Base-by-base conservation (phyloP, 2,329 filamentous ascomycete species). In the Aspergillus pseudoviridinutans region DNA sequence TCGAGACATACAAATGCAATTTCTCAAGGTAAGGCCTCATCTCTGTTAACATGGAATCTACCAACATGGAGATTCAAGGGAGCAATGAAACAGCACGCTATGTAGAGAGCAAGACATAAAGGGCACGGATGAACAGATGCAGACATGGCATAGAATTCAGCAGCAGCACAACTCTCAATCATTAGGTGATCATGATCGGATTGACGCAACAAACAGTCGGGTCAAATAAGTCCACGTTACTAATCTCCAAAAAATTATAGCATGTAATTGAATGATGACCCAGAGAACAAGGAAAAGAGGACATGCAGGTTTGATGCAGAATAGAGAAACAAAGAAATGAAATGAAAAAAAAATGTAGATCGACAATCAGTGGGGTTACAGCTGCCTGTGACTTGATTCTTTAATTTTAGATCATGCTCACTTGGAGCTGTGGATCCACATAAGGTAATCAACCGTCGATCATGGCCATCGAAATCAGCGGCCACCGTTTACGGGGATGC, bases 401-500 rank as follows among this genome's bases (percentile, higher is more conserved):
- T 35, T 6, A 6, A 5, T 14, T 35, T 14, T 35, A 35, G 5
- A 17, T 35, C 14, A 35, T 35, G 32, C 32, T 17, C 32, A 17
- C 14, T 35, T 35, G 32, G 32, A 35, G 32, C 6, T 35, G 32
- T 35, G 32, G 14, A 38, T 38, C 32, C 32, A 7, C 29, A n/a
- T n/a, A 14, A 17, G 3, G 9, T 38, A 3, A 38, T 38, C 32
- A 38, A 6, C 32, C 14, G n/a, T 17, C 29, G 24, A 20, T 25
- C 9, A 42, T 14, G 14, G 46, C 46, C 22, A 35, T 7, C 32
- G n/a, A 25, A 42, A 60, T 60, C 50, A 63, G 25, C 24, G 46
- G 17, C 54, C 55, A 17, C 66, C 70, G 52, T 73, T 75, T 55
- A 75, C 54, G 25, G 68, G 63, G 50, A 74, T 67, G 38, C 65